phyloP scores from a whole-genome alignment of 1,284 basidiomycete species.

The Malassezia japonica region DNA sequence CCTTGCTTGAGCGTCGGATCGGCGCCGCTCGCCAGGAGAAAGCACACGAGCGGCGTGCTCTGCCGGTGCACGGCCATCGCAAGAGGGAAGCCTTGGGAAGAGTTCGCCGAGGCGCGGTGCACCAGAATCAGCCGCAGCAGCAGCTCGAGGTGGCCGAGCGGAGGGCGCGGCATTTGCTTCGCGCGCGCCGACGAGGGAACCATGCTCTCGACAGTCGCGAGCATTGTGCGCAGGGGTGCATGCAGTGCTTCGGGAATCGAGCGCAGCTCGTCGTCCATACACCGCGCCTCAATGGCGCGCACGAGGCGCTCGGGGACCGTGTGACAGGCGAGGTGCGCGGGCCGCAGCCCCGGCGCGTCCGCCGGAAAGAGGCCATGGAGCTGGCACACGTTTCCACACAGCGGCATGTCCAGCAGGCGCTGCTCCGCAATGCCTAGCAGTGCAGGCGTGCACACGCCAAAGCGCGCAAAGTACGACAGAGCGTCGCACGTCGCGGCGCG shows the following conservation, averaged over 20 bases:
- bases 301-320: conserved; percentile 10
- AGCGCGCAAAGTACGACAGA: conserved; percentile 13
- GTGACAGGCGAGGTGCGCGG: conserved; percentile 8
- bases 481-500: conserved; percentile 13
- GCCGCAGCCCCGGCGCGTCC: neutral
- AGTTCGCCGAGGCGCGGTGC: conserved; percentile 13
- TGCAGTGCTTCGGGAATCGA: neutral
- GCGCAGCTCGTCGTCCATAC: neutral
- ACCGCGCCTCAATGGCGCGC: neutral
- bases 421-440: neutral
- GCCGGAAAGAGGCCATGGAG: conserved; percentile 10
- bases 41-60: conserved; percentile 7
- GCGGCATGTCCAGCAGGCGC: neutral
- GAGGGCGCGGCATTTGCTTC: conserved; percentile 1
- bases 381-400: conserved; percentile 13
- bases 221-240: neutral
- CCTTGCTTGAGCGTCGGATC: conserved; percentile 6
- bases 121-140: conserved; percentile 12
- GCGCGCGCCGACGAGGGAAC: neutral
- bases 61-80: conserved; percentile 6
- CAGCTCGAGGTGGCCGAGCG: conserved; percentile 4
- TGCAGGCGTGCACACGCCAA: conserved; percentile 11
- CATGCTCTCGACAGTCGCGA: neutral
- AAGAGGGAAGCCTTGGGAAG: conserved; percentile 9
- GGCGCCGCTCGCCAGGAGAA: conserved; percentile 11